Evolutionary conservation across 805 yeast species (phyloP), one percentile per base, ranked within the genome.

Genomic region (Cyberlindnera misumaiensis): DNA sequence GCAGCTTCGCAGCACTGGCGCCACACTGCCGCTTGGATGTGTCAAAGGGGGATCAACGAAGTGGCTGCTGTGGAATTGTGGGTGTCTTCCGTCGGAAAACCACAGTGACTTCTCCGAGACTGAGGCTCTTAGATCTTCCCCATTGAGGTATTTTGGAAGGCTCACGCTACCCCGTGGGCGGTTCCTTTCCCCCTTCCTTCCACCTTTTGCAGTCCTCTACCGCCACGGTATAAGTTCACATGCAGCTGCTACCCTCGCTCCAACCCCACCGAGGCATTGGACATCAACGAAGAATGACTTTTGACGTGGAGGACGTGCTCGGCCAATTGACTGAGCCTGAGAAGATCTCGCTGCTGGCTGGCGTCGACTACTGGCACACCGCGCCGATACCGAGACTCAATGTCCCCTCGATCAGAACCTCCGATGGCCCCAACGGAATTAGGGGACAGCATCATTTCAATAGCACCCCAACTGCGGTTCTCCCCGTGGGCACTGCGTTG

Each of bases 371-470:
- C 48, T 72, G 76, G 75, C 74, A 68, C 55, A 71, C 76, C 3
- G 39, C 38, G 28, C 47, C 47, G n/a, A 38, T 47, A n/a, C 40
- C 50, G 18, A 42, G 70, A 30, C 53, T 68, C 26, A 61, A 60
- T 11, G 51, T 74, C 30, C 77, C 75, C 1, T 51, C 68, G 1
- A 40, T 75, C 4, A 59, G 79, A 45, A 50, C 68, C 9, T 58
- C 69, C 4, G 82, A 76, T 47, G 83, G 83, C 5, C 83, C 83
- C 17, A 76, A 76, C 49, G 83, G 83, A 35, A 64, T 74, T 29
- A 63, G 82, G 46, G 81, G 81, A 5, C 70, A 72, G 15, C 63
- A 59, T 26, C 72, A 73, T 46, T 70, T 72, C 51, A 63, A 70
- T 42, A 60, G 70, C 8, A 62, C 64, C 11, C 77, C 77, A 2